Evolutionary conservation across 2,329 filamentous ascomycete genomes (phyloP), one percentile per base, ranked within the genome.

Genomic region (Aphanocladium album): DNA sequence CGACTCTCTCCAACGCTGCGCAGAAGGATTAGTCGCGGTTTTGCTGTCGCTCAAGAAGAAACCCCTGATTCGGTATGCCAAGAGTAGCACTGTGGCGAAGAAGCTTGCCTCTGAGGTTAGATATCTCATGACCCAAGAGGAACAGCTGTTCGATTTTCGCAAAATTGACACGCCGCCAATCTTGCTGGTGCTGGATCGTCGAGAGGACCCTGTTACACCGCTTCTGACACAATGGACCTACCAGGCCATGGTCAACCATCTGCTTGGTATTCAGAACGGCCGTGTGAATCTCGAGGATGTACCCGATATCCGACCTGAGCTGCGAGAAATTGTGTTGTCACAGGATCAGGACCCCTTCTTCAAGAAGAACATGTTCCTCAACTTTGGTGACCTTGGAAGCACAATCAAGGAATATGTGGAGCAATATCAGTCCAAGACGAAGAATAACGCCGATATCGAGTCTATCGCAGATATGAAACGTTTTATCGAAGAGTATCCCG

Each of bases 361-460:
- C 79, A 97, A 83, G 76, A 97, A 97, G 79, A 98, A 98, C 74
- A 98, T 98, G 93, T 98, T 93, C 67, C 84, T 96, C 69, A 98
- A 98, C 72, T 99, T 98, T 73, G 93, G 93, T 59, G 93, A 98
- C 67, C 82, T 99, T 6, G 93, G 95, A 12, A 90, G 93, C 45
- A 97, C 96, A 67, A 96, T 97, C 71, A 98, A 98, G 74, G 93
- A 97, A 60, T 99, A 99, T 68, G 95, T 99, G 60, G 93, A 96
- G 71, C 95, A 98, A 71, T 99, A 98, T 70, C 95, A 98, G 68
- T 91, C 90, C 14, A 97, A 96, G 73, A 96, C 93, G n/a, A 93
- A 98, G 71, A 96, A 89, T 68, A 96, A 88, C 68, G 90, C 92
- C 72, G 95, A 96, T 71, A 93, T 99, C 63, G 95, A 99, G 71